Evolutionary conservation across 148 eudicot species (phyloP), one percentile per base, ranked within the genome.

Genomic region (Euryodendron excelsum): DNA sequence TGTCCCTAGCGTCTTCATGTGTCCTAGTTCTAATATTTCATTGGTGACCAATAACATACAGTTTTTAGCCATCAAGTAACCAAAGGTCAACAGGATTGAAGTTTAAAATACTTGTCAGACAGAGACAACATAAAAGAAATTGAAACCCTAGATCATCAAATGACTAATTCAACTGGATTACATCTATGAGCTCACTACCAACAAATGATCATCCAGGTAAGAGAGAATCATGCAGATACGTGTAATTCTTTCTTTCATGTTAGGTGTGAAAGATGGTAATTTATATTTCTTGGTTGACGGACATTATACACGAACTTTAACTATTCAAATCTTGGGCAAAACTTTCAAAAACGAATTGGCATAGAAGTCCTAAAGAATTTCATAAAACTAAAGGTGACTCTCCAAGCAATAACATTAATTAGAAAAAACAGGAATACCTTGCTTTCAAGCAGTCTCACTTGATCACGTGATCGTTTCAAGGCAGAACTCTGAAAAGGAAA

Each of bases 371-470:
- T 25, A n/a, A 60, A 7, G 52, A 14, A 41, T 31, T 44, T 41
- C 4, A 28, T 27, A 25, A 36, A 27, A 36, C 37, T n/a, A 27
- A 74, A 4, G 31, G 77, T 17, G 6, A 14, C 28, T 56, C 77
- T 30, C 59, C 12, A 61, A 15, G 5, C 48, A 17, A 68, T 66
- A 48, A 31, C 34, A 64, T 28, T 45, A 41, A 41, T 47, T 20
- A 36, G 1, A 15, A 15, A 10, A 31, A 58, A 3, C 17, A 5
- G 15, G 39, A 58, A 4, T 83, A 89, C 99, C 94, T 90, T 91
- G 83, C 74, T 88, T 88, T 96, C 99, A 84, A 96, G 93, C 52
- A 77, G 62, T 77, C 88, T 84, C 53, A 93, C 92, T 82, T 86
- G 90, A 80, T 82, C 85, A 68, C 97, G 96, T 45, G 92, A 88